Conservation (phyloP, 2,329 filamentous ascomycete species). For the Helotiales sp. region DNA sequence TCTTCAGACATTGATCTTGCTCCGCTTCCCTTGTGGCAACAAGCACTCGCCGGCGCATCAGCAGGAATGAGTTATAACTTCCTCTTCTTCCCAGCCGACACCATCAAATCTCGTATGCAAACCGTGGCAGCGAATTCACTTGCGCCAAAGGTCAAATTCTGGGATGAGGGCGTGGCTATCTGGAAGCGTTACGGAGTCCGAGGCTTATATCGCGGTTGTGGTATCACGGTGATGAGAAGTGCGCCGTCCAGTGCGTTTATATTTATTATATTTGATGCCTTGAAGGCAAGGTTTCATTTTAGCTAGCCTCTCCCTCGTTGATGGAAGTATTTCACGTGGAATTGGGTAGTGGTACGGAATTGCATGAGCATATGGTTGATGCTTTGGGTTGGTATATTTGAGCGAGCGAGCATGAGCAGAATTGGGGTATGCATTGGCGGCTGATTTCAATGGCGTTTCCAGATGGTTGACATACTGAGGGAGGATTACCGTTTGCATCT, state of each 20-base stretch:
- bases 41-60: constrained; percentile 81
- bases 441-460: not conserved
- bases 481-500: no score
- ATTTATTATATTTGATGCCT: constrained; percentile 88
- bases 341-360: not conserved
- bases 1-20: constrained; percentile 37
- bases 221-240: constrained; percentile 84
- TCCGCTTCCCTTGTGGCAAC: constrained; percentile 77
- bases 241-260: constrained; percentile 98
- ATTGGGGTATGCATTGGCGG: not conserved
- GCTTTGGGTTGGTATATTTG: not conserved
- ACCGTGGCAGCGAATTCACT: constrained; percentile 62
- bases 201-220: constrained; percentile 90
- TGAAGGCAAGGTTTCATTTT: constrained; percentile 68
- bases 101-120: constrained; percentile 96
- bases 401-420: not conserved
- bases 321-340: no score
- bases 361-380: not conserved
- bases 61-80: constrained; percentile 97
- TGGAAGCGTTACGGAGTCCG: constrained; percentile 81
- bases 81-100: constrained; percentile 94
- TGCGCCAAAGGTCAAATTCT: constrained; percentile 63
- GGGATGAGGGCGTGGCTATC: constrained; percentile 67
- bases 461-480: not conserved
- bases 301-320: not conserved